Base-by-base conservation (phyloP, 2,329 filamentous ascomycete species). In the Lasiodiplodia hormozganensis region DNA sequence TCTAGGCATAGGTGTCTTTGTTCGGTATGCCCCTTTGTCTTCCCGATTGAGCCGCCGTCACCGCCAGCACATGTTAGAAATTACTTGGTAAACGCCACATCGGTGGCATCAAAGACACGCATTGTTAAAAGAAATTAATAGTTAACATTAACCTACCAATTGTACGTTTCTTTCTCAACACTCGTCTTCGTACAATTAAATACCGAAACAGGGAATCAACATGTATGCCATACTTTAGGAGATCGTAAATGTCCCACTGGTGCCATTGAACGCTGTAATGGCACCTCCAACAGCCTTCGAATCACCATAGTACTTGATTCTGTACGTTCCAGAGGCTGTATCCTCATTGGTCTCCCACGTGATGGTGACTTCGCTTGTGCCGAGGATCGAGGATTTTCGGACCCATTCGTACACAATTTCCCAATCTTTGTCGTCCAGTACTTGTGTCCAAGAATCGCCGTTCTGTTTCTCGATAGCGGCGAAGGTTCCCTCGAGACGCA, bases 291-390 rank as follows among this genome's bases (percentile, higher is more conserved):
- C 75, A 12, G 89, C 73, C 86, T 94, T 97, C 2, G 88, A 84
- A 80, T 97, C 94, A 0, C 95, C 95, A 79, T 90, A 95, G 76
- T 97, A 98, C 81, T 85, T 88, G 56, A 97, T 80, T 28, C 94
- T 84, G 80, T 97, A 98, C 58, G 86, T 88, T 0, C 94, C 94
- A 0, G 78, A 76, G 70, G 71, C 79, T 71, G 70, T 62, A 1
- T 84, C 82, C 23, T 85, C 85, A 38, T 76, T 70, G 40, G 91
- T 90, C 80, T 95, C 91, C 95, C 95, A 98, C 60, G 86, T 86
- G 65, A 97, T 85, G 10, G 85, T 89, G 1, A 93, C 94, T 76
- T 94, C 88, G 74, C 93, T 97, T 40, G 90, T 89, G 0, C 90
- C 94, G 25, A 93, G 77, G 1, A 94, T 67, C 2, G 84, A 85